A percentile compares a stretch with the other conserved stretches of the same genome.
Conservation (phyloP, 495 filamentous ascomycete species). For the Copromyces sp. region DNA sequence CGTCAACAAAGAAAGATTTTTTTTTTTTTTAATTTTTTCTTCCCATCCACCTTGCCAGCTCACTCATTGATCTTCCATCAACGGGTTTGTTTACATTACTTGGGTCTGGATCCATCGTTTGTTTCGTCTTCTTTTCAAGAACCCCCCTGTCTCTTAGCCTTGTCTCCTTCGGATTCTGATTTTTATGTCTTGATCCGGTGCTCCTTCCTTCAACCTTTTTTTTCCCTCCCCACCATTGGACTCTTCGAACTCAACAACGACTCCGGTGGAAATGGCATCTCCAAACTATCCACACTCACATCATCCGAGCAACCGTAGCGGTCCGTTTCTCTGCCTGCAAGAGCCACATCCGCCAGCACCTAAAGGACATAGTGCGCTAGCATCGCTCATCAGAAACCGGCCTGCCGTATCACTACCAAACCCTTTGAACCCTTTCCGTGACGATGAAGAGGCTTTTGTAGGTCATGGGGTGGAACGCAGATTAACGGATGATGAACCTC, state of each 20-base stretch:
- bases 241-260: background rate
- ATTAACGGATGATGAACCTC: constrained; percentile 23
- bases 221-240: background rate
- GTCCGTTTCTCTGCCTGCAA: constrained; percentile 24
- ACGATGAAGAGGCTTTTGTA: constrained; percentile 16
- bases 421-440: constrained; percentile 3
- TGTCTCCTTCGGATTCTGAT: background rate
- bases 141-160: background rate
- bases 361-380: constrained; percentile 22
- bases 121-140: background rate
- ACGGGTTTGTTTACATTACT: background rate
- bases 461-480: constrained; percentile 5
- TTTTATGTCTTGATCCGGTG: background rate
- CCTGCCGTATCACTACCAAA: constrained; percentile 9
- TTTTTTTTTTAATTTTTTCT: background rate
- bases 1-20: background rate
- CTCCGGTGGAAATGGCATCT: background rate
- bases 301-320: constrained; percentile 13
- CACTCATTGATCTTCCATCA: background rate
- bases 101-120: background rate
- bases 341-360: constrained; percentile 26
- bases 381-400: constrained; percentile 28
- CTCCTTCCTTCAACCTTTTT: background rate
- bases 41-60: background rate
- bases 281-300: constrained; percentile 1